These are phyloP conservation scores for Salvia sclarea DNA, from an alignment of 305 asterid species.

Conservation along the genomic window DNA sequence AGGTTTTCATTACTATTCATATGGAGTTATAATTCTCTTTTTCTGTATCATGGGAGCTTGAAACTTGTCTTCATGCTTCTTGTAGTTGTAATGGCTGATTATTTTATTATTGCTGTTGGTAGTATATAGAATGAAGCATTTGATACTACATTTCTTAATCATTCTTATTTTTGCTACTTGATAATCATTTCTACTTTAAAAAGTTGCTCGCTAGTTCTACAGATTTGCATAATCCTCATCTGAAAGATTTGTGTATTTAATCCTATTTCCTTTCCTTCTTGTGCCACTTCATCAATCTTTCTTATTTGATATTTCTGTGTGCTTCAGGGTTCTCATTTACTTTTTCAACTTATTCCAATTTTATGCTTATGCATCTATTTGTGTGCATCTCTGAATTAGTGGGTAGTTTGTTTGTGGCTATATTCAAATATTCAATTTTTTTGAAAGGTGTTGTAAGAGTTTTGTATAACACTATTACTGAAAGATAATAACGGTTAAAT, in stretches of 20 bases:
- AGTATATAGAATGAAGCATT: neutral
- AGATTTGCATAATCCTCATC: neutral
- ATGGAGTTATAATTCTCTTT: slow-evolving; percentile 6
- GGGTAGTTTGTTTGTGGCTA: neutral
- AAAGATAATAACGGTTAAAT: neutral
- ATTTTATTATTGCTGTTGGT: slow-evolving; percentile 26
- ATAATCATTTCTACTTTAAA: slow-evolving; percentile 21
- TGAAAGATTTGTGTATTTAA: neutral
- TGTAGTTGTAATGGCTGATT: slow-evolving; percentile 3
- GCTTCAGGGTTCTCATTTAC: neutral
- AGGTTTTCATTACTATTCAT: slow-evolving; percentile 23
- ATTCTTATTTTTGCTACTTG: slow-evolving; percentile 11
- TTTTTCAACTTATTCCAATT: neutral
- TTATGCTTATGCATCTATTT: neutral
- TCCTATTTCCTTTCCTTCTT: neutral
- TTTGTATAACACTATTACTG: slow-evolving; percentile 24
- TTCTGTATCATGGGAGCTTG: slow-evolving; percentile 18
- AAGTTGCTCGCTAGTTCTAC: slow-evolving; percentile 1
- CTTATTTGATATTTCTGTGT: neutral
- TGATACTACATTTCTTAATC: slow-evolving; percentile 24
- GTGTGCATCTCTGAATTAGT: neutral
- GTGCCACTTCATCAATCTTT: neutral
- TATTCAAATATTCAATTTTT: neutral
- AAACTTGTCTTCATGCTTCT: slow-evolving; percentile 14
- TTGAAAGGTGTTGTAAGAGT: neutral